Evolutionary conservation across 176 grass and related monocot species (phyloP).

Genomic region (Puya raimondii): DNA sequence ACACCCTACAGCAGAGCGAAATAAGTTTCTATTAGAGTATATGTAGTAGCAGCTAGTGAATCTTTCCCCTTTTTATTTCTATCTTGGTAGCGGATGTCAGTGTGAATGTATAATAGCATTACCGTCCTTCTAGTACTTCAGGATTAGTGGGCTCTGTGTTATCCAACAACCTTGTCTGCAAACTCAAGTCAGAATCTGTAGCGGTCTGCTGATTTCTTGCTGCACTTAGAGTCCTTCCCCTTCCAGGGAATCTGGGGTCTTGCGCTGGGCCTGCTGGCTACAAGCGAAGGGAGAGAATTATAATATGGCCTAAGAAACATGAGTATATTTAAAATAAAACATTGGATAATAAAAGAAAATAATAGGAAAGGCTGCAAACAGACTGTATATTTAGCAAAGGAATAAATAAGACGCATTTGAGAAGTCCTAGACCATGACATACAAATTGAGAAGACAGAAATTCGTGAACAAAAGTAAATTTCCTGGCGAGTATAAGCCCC

Average conservation of each 20-base stretch:
- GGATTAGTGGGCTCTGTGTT: conserved; percentile 40
- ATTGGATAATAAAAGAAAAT: neutral
- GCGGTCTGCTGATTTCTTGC: conserved; percentile 37
- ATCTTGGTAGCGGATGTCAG: conserved; percentile 3
- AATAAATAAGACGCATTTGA: too few relatives aligned
- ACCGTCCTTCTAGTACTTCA: conserved; percentile 43
- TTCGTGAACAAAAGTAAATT: neutral
- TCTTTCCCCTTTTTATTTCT: too few relatives aligned
- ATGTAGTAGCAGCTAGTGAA: too few relatives aligned
- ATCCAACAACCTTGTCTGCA: conserved; percentile 90
- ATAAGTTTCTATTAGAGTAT: too few relatives aligned
- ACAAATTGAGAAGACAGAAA: too few relatives aligned
- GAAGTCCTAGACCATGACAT: too few relatives aligned
- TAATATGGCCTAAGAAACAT: conserved; percentile 1
- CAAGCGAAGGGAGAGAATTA: neutral
- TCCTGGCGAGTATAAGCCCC: neutral
- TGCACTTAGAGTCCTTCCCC: conserved; percentile 50
- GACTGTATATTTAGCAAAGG: too few relatives aligned
- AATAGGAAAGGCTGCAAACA: too few relatives aligned
- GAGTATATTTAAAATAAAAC: neutral
- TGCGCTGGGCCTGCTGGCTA: conserved; percentile 42
- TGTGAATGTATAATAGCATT: conserved; percentile 37
- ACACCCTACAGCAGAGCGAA: too few relatives aligned
- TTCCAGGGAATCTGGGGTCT: conserved; percentile 87
- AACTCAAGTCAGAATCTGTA: conserved; percentile 56